A percentile compares a stretch with the other conserved stretches of the same genome.
These are phyloP conservation scores for Backusella luteola DNA, from an alignment of 192 early-diverging fungal species.

Conservation along the genomic window DNA sequence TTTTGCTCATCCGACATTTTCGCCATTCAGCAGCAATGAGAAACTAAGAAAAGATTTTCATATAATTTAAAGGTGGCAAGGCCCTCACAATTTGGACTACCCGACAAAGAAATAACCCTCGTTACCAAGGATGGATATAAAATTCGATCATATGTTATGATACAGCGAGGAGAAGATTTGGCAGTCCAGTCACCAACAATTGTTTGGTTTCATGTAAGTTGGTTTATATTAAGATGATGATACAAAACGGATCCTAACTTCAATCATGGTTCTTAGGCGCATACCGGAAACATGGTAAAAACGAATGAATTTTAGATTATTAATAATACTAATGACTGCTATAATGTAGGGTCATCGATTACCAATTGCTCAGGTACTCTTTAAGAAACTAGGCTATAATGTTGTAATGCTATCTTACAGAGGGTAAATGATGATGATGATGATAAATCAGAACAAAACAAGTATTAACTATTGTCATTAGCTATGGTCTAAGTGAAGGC, in stretches of 20 bases:
- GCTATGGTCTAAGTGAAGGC: conserved; percentile 39
- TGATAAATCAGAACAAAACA: neutral
- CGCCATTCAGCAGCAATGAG: neutral
- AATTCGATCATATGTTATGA: conserved; percentile 76
- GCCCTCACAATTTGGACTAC: conserved; percentile 68
- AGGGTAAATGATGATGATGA: conserved; percentile 53
- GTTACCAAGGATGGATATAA: conserved; percentile 79
- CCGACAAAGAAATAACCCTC: conserved; percentile 64
- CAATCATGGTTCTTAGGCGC: conserved; percentile 2
- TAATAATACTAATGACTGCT: neutral
- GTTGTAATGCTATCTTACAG: conserved; percentile 97
- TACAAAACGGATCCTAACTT: neutral
- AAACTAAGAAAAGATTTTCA: neutral
- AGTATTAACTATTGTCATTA: neutral
- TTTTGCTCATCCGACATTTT: neutral
- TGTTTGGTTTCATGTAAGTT: conserved; percentile 65
- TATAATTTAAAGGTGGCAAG: conserved; percentile 48
- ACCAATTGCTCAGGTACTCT: conserved; percentile 80
- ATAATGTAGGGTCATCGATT: conserved; percentile 79
- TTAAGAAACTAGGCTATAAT: conserved; percentile 70
- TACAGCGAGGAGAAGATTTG: conserved; percentile 52
- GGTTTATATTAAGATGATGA: neutral
- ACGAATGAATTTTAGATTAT: neutral
- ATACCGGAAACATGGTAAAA: conserved; percentile 93
- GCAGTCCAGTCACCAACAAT: conserved; percentile 66